Evolutionary conservation across 352 stramenopile species (phyloP).

Genomic region (Phytophthora capsici): DNA sequence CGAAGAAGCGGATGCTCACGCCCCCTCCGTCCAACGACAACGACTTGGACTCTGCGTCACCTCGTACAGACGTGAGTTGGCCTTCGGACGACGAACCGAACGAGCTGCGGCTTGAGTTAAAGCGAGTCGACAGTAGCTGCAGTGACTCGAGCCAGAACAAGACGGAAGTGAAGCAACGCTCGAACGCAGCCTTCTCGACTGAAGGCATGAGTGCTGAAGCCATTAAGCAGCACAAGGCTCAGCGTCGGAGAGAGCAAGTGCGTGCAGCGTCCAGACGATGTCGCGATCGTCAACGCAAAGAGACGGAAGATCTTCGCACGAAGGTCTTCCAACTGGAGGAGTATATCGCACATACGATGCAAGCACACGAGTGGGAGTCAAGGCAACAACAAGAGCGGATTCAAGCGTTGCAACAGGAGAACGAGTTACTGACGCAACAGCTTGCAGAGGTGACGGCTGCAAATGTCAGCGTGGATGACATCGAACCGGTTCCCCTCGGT

Average conservation of each 20-base stretch:
- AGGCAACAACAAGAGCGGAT: slow-evolving; percentile 50
- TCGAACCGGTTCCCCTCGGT: slow-evolving; percentile 36
- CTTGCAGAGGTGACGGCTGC: slow-evolving; percentile 4
- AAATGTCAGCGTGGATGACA: slow-evolving; percentile 11
- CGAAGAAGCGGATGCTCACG: slow-evolving; percentile 57
- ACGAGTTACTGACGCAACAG: slow-evolving; percentile 41
- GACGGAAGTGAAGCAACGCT: slow-evolving; percentile 23
- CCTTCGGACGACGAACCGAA: slow-evolving; percentile 52
- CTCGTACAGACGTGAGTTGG: slow-evolving; percentile 45
- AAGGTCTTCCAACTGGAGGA: slow-evolving; percentile 78
- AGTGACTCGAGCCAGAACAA: neutral
- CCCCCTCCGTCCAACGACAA: slow-evolving; percentile 23
- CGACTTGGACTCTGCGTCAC: slow-evolving; percentile 41
- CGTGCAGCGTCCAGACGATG: slow-evolving; percentile 62
- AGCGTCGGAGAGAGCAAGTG: slow-evolving; percentile 68
- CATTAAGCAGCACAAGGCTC: slow-evolving; percentile 65
- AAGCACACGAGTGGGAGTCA: slow-evolving; percentile 62
- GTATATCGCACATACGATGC: slow-evolving; percentile 65
- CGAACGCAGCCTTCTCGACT: slow-evolving; percentile 12
- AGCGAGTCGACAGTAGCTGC: slow-evolving; percentile 3
- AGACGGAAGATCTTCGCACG: slow-evolving; percentile 71
- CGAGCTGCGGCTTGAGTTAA: slow-evolving; percentile 28
- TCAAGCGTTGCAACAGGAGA: slow-evolving; percentile 52
- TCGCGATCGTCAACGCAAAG: slow-evolving; percentile 65
- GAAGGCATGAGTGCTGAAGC: slow-evolving; percentile 54